Evolutionary conservation across 2,329 filamentous ascomycete genomes (phyloP), one percentile per base, ranked within the genome.

Genomic region (Byssothecium circinans): DNA sequence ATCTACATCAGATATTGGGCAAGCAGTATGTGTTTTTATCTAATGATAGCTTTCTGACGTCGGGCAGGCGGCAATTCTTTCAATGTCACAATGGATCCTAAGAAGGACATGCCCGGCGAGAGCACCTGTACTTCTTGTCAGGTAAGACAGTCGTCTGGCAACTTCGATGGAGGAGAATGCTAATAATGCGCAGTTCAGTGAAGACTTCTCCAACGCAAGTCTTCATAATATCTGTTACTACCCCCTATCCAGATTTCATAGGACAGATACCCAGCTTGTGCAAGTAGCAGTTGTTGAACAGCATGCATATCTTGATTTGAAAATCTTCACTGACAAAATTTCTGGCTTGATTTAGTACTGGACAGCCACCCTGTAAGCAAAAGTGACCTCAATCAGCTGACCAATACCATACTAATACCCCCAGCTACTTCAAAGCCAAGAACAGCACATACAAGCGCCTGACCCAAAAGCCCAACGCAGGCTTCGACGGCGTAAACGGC

Each of bases 391-490:
- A 10, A n/a, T 18, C 4, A 10, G 6, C 10, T 32, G 14, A 4
- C 12, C 14, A 32, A 14, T 14, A 14, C 29, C 12, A 12, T 14
- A n/a, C 29, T 32, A 32, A 32, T 14, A 4, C 29, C 14, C 14
- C 4, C 5, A 15, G 8, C n/a, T 67, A 56, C 50, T 67, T 67
- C 55, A 64, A 58, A 45, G 58, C 63, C 36, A 37, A 47, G 29
- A 67, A 67, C 38, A 62, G 62, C 19, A 56, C 61, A 0, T 67
- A 62, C 41, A 65, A 65, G 48, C 53, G 54, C 12, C 62, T 67
- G 1, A 61, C 58, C 1, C 63, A 63, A 25, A 64, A 63, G 53
- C 48, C 59, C 41, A 65, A 67, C 47, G 57, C 58, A 2, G 27
- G 58, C 10, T 55, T 58, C 4, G 57, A 56, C 15, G 56, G 60